Conservation (phyloP, 1,139 yeast species). For the Hanseniaspora sp. region DNA sequence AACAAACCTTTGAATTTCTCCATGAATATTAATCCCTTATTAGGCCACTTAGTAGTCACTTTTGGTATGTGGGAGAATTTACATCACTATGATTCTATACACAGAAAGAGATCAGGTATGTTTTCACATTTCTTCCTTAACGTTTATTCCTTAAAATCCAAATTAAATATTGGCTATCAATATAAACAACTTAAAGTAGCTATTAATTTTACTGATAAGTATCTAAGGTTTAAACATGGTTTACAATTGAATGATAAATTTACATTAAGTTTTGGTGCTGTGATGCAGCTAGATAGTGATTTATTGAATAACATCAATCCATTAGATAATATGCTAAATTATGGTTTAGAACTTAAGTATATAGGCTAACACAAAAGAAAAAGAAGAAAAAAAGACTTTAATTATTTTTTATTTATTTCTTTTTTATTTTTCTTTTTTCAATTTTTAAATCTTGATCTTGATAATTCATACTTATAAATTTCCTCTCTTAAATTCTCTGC, state of each 20-base stretch:
- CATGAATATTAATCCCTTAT: conserved; percentile 72
- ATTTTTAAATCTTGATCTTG: conserved; percentile 25
- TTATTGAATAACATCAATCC: not conserved
- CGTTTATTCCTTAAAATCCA: conserved; percentile 79
- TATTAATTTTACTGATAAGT: conserved; percentile 17
- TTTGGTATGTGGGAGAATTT: conserved; percentile 73
- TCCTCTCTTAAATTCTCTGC: conserved; percentile 33
- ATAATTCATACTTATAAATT: conserved; percentile 31
- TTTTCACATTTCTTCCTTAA: conserved; percentile 84
- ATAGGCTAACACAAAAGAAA: conserved; percentile 18
- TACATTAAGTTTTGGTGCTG: conserved; percentile 29
- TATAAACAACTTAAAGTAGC: conserved; percentile 40
- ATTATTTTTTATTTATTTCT: conserved; percentile 19
- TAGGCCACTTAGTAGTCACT: conserved; percentile 83
- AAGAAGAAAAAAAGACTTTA: conserved; percentile 5
- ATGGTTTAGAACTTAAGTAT: conserved; percentile 28
- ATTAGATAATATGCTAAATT: conserved; percentile 21
- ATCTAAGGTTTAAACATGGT: conserved; percentile 17
- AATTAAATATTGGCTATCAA: conserved; percentile 78
- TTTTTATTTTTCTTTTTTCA: conserved; percentile 31
- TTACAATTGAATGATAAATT: conserved; percentile 15
- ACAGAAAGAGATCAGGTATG: conserved; percentile 29
- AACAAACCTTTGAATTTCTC: conserved; percentile 88
- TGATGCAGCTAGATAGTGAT: conserved; percentile 21
- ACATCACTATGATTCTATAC: conserved; percentile 12